Base-by-base conservation (phyloP, 176 grass and related monocot genomes). In the Zoysia japonica region DNA sequence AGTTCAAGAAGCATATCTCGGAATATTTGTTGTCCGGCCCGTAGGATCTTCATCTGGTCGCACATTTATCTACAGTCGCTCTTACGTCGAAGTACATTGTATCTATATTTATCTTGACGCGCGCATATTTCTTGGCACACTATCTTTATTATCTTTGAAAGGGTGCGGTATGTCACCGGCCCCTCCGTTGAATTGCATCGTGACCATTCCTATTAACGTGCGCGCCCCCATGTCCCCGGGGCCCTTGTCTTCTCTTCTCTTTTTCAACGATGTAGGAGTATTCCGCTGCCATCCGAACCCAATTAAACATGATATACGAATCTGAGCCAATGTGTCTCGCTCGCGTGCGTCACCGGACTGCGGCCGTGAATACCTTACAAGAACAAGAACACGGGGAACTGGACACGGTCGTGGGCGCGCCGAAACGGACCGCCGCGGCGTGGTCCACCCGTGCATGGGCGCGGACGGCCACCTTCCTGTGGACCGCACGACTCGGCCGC, bases 381-480 rank as follows among this genome's bases (percentile, higher is more conserved):
- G 69, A 72, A 65, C 48, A 17, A 15, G 11, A 70, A 55, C 66
- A 77, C 74, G 44, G 14, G 15, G 6, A 6, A 8, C 36, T 7
- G 56, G 44, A 65, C 55, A 70, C 41, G 14, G 41, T 11, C 72
- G 46, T 41, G 67, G 81, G 76, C 36, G 45, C 13, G 62, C 65
- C 15, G 65, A 77, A 77, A 81, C 16, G 87, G 82, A 81, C 87
- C 72, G 87, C 42, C 11, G 15, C 5, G 70, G 44, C 78, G 78
- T 63, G 71, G 65, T 62, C 53, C 70, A 80, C 11, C 73, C 11
- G 73, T 55, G 48, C 59, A n/a, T 0, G 42, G 10, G 19, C 68
- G 9, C 56, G 13, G 2, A 57, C 19, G 71, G 67, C 44, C 37
- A 11, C 45, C 75, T 45, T 37, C 20, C 13, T 68, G 66, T 55